Evolutionary conservation across 2,329 filamentous ascomycete species (phyloP), one percentile per base, ranked within the genome.

Genomic region (Cytospora piceae): DNA sequence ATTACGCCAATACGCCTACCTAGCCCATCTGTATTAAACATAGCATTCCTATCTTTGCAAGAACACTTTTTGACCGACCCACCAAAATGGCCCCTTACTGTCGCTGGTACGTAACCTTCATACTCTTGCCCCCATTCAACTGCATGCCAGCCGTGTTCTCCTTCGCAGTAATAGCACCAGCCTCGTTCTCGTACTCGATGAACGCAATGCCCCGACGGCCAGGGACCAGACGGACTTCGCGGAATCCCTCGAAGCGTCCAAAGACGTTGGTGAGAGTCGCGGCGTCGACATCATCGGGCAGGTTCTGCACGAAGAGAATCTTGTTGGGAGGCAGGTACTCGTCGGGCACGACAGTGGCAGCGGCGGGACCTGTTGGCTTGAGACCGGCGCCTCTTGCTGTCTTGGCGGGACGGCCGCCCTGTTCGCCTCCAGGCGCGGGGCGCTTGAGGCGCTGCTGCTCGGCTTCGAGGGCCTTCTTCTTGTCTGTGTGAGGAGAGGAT

Each of bases 241-340:
- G 90, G 82, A 99, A 97, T 31, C 94, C 94, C 69, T 96, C 92
- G 80, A 96, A 99, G 58, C 91, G 89, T 59, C 88, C 87, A 79
- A 98, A 99, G 68, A 98, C 88, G 37, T 85, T 83, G 0, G 88
- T 90, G 63, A 99, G 85, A 29, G 84, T 86, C 69, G 96, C 93
- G 73, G 92, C 87, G 76, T 91, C 91, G 78, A 91, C 93, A 70
- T 93, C 91, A 69, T 94, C 92, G 11, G 95, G 94, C 42, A 99
- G 80, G 73, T 98, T 94, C 80, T 96, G 93, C 68, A 98, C 82
- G 80, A 98, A 96, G 42, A 99, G 85, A 71, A 93, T 96, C 82
- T 97, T 97, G 86, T 98, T 98, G 42, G 95, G 94, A 4, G 94
- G 94, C 4, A 98, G 86, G 77, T 97, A 98, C 79, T 99, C 95